Evolutionary conservation across 73 alveolate species (phyloP).

Genomic region (Loxodes magnus): DNA sequence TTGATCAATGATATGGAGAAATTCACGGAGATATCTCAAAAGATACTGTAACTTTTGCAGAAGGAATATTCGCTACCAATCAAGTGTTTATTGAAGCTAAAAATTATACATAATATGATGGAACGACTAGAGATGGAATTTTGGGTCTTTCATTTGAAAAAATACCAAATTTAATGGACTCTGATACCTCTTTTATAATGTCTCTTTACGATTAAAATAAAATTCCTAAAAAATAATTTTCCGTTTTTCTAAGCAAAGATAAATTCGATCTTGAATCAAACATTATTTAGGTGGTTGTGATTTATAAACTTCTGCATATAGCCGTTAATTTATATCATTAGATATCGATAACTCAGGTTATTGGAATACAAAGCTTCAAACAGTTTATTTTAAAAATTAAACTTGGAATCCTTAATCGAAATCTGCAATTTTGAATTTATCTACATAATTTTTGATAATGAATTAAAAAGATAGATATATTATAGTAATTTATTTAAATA

Average conservation of each 20-base stretch:
- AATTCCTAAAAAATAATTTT: neutral
- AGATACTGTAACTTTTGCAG: neutral
- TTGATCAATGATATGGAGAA: neutral
- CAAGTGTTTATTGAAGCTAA: neutral
- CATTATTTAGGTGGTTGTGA: neutral
- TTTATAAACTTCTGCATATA: neutral
- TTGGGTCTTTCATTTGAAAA: neutral
- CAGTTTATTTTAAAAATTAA: neutral
- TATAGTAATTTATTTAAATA: no score
- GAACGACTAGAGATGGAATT: neutral
- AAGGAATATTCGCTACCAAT: neutral
- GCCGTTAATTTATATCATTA: neutral
- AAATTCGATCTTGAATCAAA: neutral
- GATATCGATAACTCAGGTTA: neutral
- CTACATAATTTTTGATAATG: neutral
- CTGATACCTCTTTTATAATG: neutral
- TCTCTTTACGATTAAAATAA: neutral
- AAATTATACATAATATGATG: neutral
- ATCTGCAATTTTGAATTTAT: neutral
- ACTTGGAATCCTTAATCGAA: neutral
- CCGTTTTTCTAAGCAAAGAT: neutral
- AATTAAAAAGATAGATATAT: neutral
- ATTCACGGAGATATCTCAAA: neutral
- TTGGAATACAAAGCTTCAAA: neutral
- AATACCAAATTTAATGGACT: neutral